Conservation (phyloP, 1,284 basidiomycete genomes). For the Rugosomyces carneus region DNA sequence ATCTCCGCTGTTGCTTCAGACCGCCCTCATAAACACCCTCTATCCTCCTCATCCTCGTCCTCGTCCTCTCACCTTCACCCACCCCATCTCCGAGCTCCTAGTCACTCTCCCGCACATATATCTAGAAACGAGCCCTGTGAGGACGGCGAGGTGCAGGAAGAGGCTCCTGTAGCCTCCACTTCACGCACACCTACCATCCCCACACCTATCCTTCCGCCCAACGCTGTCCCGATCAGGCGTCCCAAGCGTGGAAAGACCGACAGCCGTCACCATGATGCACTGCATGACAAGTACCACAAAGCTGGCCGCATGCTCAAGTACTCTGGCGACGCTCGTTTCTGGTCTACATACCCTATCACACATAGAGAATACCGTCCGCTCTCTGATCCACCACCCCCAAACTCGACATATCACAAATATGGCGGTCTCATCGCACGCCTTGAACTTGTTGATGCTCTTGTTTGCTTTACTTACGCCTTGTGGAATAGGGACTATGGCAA, state of each 20-base stretch:
- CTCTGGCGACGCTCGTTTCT: constrained; percentile 67
- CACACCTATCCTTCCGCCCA: constrained; percentile 26
- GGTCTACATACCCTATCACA: constrained; percentile 60
- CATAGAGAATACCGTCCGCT: constrained; percentile 61
- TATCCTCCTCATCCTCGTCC: constrained; percentile 10
- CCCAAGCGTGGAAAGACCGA: constrained; percentile 50
- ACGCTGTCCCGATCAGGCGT: constrained; percentile 55
- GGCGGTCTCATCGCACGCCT: constrained; percentile 65
- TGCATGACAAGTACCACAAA: constrained; percentile 59
- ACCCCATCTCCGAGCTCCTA: constrained; percentile 24
- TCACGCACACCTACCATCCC: constrained; percentile 26
- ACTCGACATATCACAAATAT: constrained; percentile 63
- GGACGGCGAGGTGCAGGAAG: constrained; percentile 52
- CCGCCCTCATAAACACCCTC: constrained; percentile 21
- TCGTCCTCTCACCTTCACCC: constrained; percentile 12
- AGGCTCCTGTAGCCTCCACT: constrained; percentile 21
- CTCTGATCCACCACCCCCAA: constrained; percentile 50
- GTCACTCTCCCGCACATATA: constrained; percentile 23
- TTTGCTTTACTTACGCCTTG: constrained; percentile 68
- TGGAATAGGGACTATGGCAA: constrained; percentile 62
- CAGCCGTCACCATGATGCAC: constrained; percentile 40
- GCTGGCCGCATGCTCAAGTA: constrained; percentile 66
- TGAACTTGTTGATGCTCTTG: constrained; percentile 67
- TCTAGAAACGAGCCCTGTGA: constrained; percentile 47
- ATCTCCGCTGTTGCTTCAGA: constrained; percentile 32